Conservation (phyloP, 495 filamentous ascomycete genomes). For the Aspergillus mulundensis region DNA sequence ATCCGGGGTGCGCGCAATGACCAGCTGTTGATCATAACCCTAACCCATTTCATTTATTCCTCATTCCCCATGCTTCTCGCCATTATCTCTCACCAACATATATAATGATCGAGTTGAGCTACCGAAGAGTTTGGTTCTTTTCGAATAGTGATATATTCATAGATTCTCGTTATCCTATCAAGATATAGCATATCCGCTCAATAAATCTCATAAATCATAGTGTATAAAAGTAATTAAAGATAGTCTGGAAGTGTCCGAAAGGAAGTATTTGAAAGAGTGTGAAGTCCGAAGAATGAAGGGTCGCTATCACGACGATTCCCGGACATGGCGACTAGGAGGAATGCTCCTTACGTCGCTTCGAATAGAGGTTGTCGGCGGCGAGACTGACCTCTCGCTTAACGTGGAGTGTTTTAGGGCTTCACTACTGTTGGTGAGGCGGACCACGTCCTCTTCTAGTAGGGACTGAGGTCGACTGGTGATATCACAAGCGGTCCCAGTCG, state of each 20-base stretch:
- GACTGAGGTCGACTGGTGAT: slow-evolving; percentile 1
- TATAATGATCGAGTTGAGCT: too few relatives aligned
- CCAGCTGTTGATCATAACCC: too few relatives aligned
- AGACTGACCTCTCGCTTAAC: background rate
- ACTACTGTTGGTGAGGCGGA: slow-evolving; percentile 1
- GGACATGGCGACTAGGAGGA: background rate
- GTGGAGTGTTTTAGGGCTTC: background rate
- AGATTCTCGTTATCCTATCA: background rate
- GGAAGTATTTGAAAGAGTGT: background rate
- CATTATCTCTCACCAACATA: too few relatives aligned
- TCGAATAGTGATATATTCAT: background rate
- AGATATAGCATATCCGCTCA: background rate
- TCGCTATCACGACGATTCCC: background rate
- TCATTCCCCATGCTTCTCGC: too few relatives aligned
- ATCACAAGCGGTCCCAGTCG: background rate
- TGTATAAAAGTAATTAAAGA: background rate
- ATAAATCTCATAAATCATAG: background rate
- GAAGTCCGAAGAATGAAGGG: background rate
- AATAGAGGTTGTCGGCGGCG: background rate
- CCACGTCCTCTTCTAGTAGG: background rate
- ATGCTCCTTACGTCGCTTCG: background rate
- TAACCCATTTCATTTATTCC: too few relatives aligned
- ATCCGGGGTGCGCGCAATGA: background rate
- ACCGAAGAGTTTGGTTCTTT: too few relatives aligned
- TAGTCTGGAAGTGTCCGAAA: background rate